A percentile compares a stretch with the other conserved stretches of the same genome.
These are phyloP conservation scores for Dactylis glomerata DNA, from an alignment of 176 grass and related monocot genomes.

Conservation along the genomic window DNA sequence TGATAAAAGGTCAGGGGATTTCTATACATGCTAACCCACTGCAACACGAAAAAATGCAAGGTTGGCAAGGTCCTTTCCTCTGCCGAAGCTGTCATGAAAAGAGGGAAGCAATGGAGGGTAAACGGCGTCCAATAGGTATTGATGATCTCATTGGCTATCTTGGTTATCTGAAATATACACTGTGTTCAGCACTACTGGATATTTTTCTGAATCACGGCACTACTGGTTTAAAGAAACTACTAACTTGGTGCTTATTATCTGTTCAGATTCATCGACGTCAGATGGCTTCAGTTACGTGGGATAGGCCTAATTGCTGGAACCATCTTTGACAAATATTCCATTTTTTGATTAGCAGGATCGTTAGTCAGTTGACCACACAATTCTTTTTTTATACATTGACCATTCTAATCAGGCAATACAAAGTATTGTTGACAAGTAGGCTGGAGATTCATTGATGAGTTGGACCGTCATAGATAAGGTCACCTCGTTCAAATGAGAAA, in stretches of 20 bases:
- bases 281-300: slow-evolving; percentile 9
- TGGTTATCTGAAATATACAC: background rate
- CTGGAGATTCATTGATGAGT: slow-evolving; percentile 30
- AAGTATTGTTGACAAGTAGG: slow-evolving; percentile 32
- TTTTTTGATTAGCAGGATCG: slow-evolving; percentile 31
- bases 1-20: slow-evolving; percentile 64
- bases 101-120: slow-evolving; percentile 94
- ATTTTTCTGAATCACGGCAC: too few species aligned
- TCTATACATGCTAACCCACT: slow-evolving; percentile 65
- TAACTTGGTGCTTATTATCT: slow-evolving; percentile 20
- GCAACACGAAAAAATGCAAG: slow-evolving; percentile 53
- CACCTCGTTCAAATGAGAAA: background rate
- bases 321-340: slow-evolving; percentile 38
- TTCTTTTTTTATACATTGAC: slow-evolving; percentile 28
- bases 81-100: slow-evolving; percentile 78
- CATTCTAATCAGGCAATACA: slow-evolving; percentile 25
- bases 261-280: slow-evolving; percentile 30
- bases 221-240: background rate
- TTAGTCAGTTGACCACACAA: slow-evolving; percentile 23
- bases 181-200: background rate
- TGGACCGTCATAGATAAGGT: slow-evolving; percentile 16
- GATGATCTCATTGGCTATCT: background rate
- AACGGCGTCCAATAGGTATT: slow-evolving; percentile 53
- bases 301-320: slow-evolving; percentile 9
- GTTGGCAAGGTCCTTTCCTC: slow-evolving; percentile 90